Conservation (phyloP, 768 basidiomycete species). For the Dacryopinax primogenitus region DNA sequence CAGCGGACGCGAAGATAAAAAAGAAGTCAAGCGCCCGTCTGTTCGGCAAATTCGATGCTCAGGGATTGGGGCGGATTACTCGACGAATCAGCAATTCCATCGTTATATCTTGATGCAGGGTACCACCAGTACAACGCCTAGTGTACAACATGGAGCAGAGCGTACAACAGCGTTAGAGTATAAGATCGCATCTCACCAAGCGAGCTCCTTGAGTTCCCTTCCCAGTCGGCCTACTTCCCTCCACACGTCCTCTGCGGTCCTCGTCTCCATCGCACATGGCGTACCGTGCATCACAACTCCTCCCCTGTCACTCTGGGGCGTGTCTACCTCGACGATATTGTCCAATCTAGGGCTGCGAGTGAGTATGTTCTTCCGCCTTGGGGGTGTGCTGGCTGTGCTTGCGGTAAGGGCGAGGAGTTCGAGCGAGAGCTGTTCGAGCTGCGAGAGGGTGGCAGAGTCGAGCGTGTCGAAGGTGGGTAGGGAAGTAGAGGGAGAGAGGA, state of each 20-base stretch:
- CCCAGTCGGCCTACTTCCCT: background rate
- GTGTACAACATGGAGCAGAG: too few species aligned
- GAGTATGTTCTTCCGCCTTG: background rate
- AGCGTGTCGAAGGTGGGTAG: background rate
- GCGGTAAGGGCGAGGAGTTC: background rate
- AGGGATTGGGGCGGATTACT: too few species aligned
- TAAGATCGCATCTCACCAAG: background rate
- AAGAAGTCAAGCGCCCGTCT: too few species aligned
- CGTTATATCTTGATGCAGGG: too few species aligned
- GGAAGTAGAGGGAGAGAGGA: background rate
- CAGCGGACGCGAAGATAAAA: too few species aligned
- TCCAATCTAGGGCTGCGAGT: background rate
- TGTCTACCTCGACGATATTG: constrained; percentile 2
- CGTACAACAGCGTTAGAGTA: too few species aligned
- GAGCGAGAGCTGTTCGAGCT: background rate
- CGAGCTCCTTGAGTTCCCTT: background rate
- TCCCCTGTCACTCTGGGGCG: background rate
- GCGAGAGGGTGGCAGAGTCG: background rate
- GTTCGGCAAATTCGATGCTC: too few species aligned
- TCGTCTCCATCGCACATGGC: background rate
- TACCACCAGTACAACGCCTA: too few species aligned
- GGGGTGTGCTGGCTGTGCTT: background rate
- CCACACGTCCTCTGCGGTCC: background rate
- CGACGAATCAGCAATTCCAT: too few species aligned
- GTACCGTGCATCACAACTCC: background rate